phyloP scores from a whole-genome alignment of 805 yeast species.

The Starmerella floris region DNA sequence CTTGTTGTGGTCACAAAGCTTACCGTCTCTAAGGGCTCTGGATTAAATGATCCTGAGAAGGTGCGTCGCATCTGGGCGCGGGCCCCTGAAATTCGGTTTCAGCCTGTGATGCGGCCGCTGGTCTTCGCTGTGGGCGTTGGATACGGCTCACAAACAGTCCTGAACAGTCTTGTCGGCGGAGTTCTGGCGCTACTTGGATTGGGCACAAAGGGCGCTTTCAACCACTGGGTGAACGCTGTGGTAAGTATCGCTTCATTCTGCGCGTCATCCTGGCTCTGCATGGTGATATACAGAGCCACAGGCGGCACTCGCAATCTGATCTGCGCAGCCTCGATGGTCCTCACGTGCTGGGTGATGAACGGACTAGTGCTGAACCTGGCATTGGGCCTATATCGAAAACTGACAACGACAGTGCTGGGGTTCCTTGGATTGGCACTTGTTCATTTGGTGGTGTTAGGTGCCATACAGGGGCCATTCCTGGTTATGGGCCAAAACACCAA shows the following conservation, averaged over 20 bases:
- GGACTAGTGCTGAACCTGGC: constrained; percentile 11
- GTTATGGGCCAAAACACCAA: constrained; percentile 17
- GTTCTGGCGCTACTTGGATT: constrained; percentile 8
- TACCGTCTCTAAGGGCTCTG: constrained; percentile 21
- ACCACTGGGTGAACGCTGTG: constrained; percentile 2
- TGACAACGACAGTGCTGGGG: neutral
- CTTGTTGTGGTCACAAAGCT: constrained; percentile 18
- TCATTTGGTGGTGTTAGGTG: constrained; percentile 6
- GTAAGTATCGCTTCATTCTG: constrained; percentile 9
- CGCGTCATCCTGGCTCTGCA: constrained; percentile 14
- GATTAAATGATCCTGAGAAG: constrained; percentile 23
- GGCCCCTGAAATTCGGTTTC: constrained; percentile 23
- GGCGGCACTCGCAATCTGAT: constrained; percentile 19
- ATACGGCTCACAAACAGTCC: constrained; percentile 21
- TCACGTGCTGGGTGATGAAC: constrained; percentile 14
- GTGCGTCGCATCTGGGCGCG: constrained; percentile 25
- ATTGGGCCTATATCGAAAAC: neutral
- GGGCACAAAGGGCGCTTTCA: constrained; percentile 2
- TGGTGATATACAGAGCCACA: constrained; percentile 21
- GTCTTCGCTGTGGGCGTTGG: constrained; percentile 20
- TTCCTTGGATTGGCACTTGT: constrained; percentile 4
- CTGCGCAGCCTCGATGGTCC: constrained; percentile 12
- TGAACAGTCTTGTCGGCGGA: constrained; percentile 9
- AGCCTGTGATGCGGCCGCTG: constrained; percentile 22
- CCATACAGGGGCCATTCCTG: constrained; percentile 20